Conservation (phyloP, 129 eudicot genomes). For the Helichrysum umbraculigerum region DNA sequence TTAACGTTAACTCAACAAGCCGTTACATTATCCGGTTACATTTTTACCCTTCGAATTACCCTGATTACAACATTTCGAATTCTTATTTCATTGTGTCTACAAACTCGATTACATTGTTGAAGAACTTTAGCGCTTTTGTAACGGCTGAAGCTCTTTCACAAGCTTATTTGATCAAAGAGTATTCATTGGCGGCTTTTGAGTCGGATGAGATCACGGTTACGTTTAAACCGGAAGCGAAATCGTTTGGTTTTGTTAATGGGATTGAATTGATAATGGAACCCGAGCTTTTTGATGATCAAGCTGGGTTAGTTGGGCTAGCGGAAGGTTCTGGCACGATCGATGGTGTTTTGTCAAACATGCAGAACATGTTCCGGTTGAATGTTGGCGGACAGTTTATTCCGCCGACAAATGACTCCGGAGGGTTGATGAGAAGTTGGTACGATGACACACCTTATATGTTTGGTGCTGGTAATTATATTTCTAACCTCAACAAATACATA, state of each 20-base stretch:
- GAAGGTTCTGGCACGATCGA: constrained; percentile 31
- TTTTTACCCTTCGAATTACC: constrained; percentile 71
- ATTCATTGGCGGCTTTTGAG: constrained; percentile 38
- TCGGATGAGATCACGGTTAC: constrained; percentile 39
- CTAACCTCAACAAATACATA: not conserved
- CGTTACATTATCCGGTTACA: constrained; percentile 56
- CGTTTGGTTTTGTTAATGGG: constrained; percentile 74
- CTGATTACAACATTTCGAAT: constrained; percentile 45
- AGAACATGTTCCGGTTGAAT: constrained; percentile 60
- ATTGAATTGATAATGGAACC: constrained; percentile 59
- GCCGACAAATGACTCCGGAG: constrained; percentile 59
- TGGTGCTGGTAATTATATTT: constrained; percentile 32
- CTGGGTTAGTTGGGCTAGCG: constrained; percentile 44
- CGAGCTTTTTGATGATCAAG: constrained; percentile 44
- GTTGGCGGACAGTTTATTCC: constrained; percentile 70
- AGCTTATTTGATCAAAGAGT: constrained; percentile 62
- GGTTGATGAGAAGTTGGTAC: constrained; percentile 74
- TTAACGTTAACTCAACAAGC: constrained; percentile 43
- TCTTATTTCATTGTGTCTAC: constrained; percentile 51
- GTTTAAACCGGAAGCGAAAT: constrained; percentile 48
- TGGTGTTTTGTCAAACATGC: constrained; percentile 28
- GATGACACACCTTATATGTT: constrained; percentile 66
- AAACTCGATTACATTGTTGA: constrained; percentile 51
- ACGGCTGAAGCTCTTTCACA: constrained; percentile 69
- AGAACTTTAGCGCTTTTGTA: constrained; percentile 60